Evolutionary conservation across 352 stramenopile genomes (phyloP).

Genomic region (Blastocystis sp.): DNA sequence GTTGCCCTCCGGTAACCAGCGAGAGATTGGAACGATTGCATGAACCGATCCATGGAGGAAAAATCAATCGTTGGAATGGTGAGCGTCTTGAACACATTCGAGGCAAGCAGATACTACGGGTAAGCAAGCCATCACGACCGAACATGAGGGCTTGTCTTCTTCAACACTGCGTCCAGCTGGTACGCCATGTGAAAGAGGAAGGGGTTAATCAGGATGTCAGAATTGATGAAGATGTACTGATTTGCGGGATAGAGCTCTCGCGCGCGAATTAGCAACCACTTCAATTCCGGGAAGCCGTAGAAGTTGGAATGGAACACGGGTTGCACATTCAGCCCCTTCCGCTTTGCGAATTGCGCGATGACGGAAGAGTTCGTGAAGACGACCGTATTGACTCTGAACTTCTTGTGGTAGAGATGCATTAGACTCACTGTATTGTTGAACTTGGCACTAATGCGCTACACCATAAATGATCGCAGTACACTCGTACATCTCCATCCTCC

Average conservation of each 20-base stretch:
- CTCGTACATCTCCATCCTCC: background rate
- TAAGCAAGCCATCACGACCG: background rate
- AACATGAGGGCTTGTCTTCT: background rate
- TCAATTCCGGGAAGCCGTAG: background rate
- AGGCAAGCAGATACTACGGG: background rate
- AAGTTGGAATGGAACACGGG: background rate
- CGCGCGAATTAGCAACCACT: background rate
- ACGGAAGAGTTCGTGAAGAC: background rate
- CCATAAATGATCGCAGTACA: background rate
- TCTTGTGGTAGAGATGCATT: background rate
- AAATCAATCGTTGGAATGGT: background rate
- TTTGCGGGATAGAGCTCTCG: background rate
- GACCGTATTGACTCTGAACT: background rate
- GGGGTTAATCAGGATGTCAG: background rate
- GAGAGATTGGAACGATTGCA: background rate
- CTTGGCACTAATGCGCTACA: background rate
- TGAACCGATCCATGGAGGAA: background rate
- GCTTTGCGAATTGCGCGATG: background rate
- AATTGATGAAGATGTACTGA: background rate
- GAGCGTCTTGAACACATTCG: background rate
- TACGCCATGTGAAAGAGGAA: background rate
- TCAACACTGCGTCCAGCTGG: background rate
- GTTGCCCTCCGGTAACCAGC: background rate
- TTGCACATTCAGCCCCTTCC: background rate
- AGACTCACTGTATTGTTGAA: background rate